A percentile compares a stretch with the other conserved stretches of the same genome.
These are phyloP conservation scores for Phyllostachys edulis DNA, from an alignment of 176 grass and related monocot genomes.

Conservation along the genomic window DNA sequence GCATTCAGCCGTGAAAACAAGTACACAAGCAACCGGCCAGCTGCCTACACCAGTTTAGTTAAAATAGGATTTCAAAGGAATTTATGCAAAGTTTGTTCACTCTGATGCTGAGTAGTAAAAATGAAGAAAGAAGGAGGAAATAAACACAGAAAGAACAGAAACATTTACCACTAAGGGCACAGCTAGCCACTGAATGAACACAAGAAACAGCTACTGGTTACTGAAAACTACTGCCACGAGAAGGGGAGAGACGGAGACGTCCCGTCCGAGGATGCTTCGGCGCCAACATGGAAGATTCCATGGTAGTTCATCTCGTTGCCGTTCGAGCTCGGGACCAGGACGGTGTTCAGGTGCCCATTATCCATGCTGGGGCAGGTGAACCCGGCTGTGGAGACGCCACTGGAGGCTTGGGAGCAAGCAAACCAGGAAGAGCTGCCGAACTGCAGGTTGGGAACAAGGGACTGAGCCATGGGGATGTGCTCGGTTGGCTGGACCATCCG, in stretches of 20 bases:
- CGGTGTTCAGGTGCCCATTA: constrained; percentile 38
- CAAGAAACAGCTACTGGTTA: background rate
- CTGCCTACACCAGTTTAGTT: background rate
- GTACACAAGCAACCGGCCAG: background rate
- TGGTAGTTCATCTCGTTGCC: constrained; percentile 56
- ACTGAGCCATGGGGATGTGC: constrained; percentile 47
- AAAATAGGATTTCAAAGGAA: background rate
- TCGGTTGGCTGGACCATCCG: constrained; percentile 42
- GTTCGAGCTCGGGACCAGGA: constrained; percentile 39
- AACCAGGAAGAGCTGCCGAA: constrained; percentile 41
- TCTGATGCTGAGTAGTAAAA: background rate
- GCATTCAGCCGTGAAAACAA: background rate
- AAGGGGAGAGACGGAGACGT: constrained; percentile 55
- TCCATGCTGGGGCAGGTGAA: constrained; percentile 54
- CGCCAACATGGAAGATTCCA: constrained; percentile 59
- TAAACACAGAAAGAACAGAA: constrained; percentile 27
- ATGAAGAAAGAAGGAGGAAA: background rate
- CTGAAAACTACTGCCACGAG: constrained; percentile 50
- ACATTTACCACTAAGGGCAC: background rate
- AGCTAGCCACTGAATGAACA: constrained; percentile 13
- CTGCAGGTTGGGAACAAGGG: constrained; percentile 45
- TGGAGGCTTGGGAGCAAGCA: constrained; percentile 44
- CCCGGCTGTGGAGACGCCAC: background rate
- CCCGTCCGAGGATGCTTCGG: constrained; percentile 56
- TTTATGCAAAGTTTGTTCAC: constrained; percentile 12